phyloP scores from a whole-genome alignment of 1,139 yeast species.

The Geotrichum restrictum region DNA sequence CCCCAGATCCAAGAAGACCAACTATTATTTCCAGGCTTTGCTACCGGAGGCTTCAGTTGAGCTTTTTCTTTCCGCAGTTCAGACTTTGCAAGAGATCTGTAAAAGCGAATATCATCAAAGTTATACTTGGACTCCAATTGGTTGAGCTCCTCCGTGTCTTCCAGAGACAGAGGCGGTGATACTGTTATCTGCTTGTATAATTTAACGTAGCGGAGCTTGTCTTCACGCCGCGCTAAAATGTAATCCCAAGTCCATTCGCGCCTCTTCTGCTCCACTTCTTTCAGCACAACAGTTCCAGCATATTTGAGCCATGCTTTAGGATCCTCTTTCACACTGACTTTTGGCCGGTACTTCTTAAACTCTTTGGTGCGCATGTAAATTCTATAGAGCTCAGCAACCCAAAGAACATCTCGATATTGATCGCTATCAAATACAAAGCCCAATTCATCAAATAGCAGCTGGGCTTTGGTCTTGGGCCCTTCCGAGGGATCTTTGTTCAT shows the following conservation, averaged over 20 bases:
- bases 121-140: slow-evolving; percentile 57
- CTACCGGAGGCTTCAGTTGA: slow-evolving; percentile 23
- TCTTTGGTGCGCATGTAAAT: slow-evolving; percentile 73
- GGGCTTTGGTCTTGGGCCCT: slow-evolving; percentile 69
- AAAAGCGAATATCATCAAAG: slow-evolving; percentile 79
- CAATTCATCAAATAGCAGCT: slow-evolving; percentile 79
- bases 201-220: slow-evolving; percentile 62
- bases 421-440: slow-evolving; percentile 78
- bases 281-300: slow-evolving; percentile 66
- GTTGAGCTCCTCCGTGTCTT: slow-evolving; percentile 44
- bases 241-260: slow-evolving; percentile 87
- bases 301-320: slow-evolving; percentile 81
- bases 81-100: slow-evolving; percentile 71
- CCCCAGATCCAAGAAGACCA: slow-evolving; percentile 43
- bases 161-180: slow-evolving; percentile 33
- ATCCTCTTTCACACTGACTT: slow-evolving; percentile 53
- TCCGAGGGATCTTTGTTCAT: slow-evolving; percentile 67
- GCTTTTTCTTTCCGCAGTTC: slow-evolving; percentile 57
- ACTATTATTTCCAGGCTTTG: slow-evolving; percentile 24
- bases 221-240: slow-evolving; percentile 66
- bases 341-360: slow-evolving; percentile 70
- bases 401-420: slow-evolving; percentile 77
- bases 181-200: slow-evolving; percentile 55
- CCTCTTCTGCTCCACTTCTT: slow-evolving; percentile 77
- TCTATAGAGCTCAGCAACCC: slow-evolving; percentile 78